These are phyloP conservation scores for Rhizophagus sp. DNA, from an alignment of 192 early-diverging fungal genomes.

Conservation along the genomic window DNA sequence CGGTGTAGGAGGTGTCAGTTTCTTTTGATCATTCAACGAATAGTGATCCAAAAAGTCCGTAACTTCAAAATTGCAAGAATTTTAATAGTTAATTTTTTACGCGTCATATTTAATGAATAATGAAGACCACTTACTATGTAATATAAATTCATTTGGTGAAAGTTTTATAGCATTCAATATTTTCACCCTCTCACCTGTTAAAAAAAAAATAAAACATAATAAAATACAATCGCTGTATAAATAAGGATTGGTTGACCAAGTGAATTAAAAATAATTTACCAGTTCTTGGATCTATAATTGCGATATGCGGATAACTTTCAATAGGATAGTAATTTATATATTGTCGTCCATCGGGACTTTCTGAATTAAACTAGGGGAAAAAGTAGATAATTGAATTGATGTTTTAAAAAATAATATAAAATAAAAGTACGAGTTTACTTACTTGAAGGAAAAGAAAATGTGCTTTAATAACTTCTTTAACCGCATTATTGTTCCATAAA, in stretches of 20 bases:
- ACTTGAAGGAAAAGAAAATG: slow-evolving; percentile 89
- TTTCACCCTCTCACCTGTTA: slow-evolving; percentile 75
- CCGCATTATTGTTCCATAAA: slow-evolving; percentile 80
- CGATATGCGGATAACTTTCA: slow-evolving; percentile 76
- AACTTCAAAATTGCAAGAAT: slow-evolving; percentile 35
- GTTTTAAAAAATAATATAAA: background rate
- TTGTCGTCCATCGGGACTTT: slow-evolving; percentile 68
- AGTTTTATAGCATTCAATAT: slow-evolving; percentile 57
- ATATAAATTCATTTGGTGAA: slow-evolving; percentile 66
- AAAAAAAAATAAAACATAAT: slow-evolving; percentile 1
- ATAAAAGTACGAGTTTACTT: background rate
- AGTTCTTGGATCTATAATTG: slow-evolving; percentile 87
- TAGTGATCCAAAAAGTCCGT: slow-evolving; percentile 61
- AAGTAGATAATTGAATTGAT: background rate
- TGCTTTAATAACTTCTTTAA: slow-evolving; percentile 75
- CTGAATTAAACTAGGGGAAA: slow-evolving; percentile 31
- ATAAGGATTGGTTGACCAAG: background rate
- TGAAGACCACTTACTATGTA: slow-evolving; percentile 54
- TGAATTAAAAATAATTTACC: slow-evolving; percentile 43
- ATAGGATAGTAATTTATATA: slow-evolving; percentile 77
- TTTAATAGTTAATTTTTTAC: background rate
- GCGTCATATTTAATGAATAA: background rate
- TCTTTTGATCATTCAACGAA: slow-evolving; percentile 37
- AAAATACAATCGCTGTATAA: background rate
- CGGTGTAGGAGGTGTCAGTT: background rate